phyloP scores from a whole-genome alignment of 164 flowering plant species.

The Chloranthus sessilifolius region DNA sequence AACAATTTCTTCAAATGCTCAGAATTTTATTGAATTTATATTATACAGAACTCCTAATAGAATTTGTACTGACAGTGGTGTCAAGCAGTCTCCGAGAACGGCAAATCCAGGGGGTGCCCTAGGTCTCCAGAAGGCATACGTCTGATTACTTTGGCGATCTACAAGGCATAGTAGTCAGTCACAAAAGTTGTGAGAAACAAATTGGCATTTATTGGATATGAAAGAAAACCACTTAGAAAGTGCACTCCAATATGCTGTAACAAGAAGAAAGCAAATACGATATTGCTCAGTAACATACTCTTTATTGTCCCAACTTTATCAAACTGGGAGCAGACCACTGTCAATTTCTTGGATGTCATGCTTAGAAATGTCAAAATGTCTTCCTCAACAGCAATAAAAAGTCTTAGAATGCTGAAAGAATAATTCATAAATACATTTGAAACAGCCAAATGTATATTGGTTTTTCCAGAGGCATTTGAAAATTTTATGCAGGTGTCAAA shows the following conservation, averaged over 20 bases:
- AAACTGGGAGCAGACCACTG: conserved; percentile 76
- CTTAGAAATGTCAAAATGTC: conserved; percentile 84
- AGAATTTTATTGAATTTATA: neutral
- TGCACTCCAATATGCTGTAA: neutral
- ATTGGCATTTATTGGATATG: neutral
- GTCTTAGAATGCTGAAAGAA: conserved; percentile 83
- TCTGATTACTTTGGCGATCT: conserved; percentile 55
- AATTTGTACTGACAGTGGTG: conserved; percentile 69
- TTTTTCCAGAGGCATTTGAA: conserved; percentile 79
- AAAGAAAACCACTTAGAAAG: neutral
- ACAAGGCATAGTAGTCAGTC: conserved; percentile 18
- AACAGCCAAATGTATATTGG: conserved; percentile 60
- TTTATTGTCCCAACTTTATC: conserved; percentile 76
- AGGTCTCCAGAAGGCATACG: conserved; percentile 88
- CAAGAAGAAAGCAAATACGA: neutral
- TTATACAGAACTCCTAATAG: neutral
- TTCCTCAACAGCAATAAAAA: conserved; percentile 92
- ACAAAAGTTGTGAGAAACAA: conserved; percentile 1
- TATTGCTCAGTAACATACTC: conserved; percentile 29
- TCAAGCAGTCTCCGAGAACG: conserved; percentile 88
- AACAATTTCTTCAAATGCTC: neutral
- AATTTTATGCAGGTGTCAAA: conserved; percentile 69
- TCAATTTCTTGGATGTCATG: conserved; percentile 69
- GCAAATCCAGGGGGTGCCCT: conserved; percentile 96
- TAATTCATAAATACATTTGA: conserved; percentile 94